Evolutionary conservation across 2,329 filamentous ascomycete genomes (phyloP), one percentile per base, ranked within the genome.

Genomic region (Fusarium nurragi): DNA sequence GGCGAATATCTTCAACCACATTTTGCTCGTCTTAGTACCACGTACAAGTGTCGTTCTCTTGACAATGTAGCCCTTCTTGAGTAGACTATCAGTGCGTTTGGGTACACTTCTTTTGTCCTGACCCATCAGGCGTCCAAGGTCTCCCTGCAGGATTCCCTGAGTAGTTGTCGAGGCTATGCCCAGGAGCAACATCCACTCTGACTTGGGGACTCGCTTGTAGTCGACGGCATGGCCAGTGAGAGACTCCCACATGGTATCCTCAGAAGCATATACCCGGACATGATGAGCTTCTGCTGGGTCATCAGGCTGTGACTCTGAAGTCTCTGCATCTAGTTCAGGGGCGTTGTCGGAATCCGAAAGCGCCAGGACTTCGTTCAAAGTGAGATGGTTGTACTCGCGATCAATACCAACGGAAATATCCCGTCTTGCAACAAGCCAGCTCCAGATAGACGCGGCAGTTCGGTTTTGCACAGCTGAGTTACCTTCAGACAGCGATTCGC

Each of bases 51-150:
- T 83, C 5, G 85, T 84, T 37, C 86, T 81, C 73, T 89, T 89
- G 47, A 82, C 82, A 44, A 88, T 84, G 63, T 89, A 89, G 16
- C 86, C 86, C 69, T 88, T 88, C 62, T 80, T 80, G 6, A 84
- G 81, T 2, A 89, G 78, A 4, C 81, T 80, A 63, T 88, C 85
- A 0, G 87, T 89, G 30, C 87, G 79, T 55, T 84, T 86, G 4
- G 87, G 86, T 2, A 89, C 81, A 2, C 86, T 88, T 47, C 86
- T 82, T 70, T 89, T 89, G 73, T 89, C 87, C 71, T 89, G 87
- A 21, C 82, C 80, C 13, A 85, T 85, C 1, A 87, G 75, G 19
- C 82, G 81, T 16, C 84, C 83, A 22, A 89, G 78, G 56, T 88
- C 86, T 37, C 84, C 84, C 73, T 89, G 87, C 14, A 88, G 75